phyloP scores from a whole-genome alignment of 1,139 yeast species.

The Magnusiomyces paraingens region DNA sequence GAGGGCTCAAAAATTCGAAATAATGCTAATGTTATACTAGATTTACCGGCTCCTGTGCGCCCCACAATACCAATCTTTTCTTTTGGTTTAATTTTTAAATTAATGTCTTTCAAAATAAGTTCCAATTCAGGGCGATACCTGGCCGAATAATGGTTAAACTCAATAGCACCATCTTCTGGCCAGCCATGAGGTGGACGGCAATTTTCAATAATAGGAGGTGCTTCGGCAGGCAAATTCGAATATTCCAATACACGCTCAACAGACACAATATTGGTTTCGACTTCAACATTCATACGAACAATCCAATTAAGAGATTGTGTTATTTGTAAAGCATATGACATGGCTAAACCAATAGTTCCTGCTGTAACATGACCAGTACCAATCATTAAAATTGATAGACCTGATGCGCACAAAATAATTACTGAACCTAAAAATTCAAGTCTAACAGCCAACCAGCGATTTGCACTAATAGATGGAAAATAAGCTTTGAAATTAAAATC shows the following conservation, averaged over 20 bases:
- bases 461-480: constrained; percentile 89
- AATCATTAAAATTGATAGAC: constrained; percentile 26
- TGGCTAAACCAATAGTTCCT: constrained; percentile 88
- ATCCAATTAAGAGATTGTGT: constrained; percentile 96
- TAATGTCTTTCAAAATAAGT: constrained; percentile 67
- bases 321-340: constrained; percentile 84
- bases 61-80: constrained; percentile 90
- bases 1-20: constrained; percentile 85
- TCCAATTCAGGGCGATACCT: constrained; percentile 82
- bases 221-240: constrained; percentile 67
- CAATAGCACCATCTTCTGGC: constrained; percentile 74
- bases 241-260: constrained; percentile 94
- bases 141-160: constrained; percentile 70
- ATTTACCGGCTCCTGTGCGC: constrained; percentile 95
- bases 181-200: constrained; percentile 65
- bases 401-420: constrained; percentile 80
- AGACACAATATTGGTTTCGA: constrained; percentile 92
- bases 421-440: constrained; percentile 85
- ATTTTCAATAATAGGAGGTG: constrained; percentile 65
- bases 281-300: constrained; percentile 96
- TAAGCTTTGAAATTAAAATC: constrained; percentile 86
- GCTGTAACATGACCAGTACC: constrained; percentile 41
- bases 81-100: constrained; percentile 57
- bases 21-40: constrained; percentile 80
- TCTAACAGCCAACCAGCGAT: constrained; percentile 95